Conservation (phyloP, 208 protist genomes). For the Leishmania amazonensis region DNA sequence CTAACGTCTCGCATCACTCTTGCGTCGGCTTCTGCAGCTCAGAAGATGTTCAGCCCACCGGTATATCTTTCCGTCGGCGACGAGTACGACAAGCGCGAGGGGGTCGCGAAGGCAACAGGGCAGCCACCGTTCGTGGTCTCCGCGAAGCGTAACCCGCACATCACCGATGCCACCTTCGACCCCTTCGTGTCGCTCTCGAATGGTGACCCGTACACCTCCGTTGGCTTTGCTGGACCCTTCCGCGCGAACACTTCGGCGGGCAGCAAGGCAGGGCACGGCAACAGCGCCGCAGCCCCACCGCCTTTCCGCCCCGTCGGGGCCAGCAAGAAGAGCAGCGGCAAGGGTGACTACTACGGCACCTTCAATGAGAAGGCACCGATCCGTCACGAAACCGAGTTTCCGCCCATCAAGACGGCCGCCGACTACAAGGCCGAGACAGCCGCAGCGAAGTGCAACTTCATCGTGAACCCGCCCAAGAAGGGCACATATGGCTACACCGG, state of each 20-base stretch:
- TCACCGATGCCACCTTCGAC: constrained; percentile 72
- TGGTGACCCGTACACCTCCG: constrained; percentile 71
- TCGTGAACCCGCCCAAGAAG: constrained; percentile 88
- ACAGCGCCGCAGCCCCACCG: constrained; percentile 4
- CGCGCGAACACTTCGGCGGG: constrained; percentile 20
- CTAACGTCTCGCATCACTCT: background rate
- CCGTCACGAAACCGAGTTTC: constrained; percentile 85
- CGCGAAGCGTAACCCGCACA: constrained; percentile 72
- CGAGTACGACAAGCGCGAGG: constrained; percentile 88
- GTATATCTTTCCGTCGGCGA: constrained; percentile 86
- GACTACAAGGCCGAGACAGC: constrained; percentile 29
- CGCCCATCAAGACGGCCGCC: constrained; percentile 44
- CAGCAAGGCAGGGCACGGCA: background rate
- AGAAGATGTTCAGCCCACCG: constrained; percentile 75
- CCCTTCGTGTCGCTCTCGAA: constrained; percentile 73
- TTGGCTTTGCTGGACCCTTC: constrained; percentile 52
- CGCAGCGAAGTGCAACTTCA: constrained; percentile 60
- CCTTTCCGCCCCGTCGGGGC: constrained; percentile 69
- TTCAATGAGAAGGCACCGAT: constrained; percentile 72
- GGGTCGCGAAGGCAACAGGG: constrained; percentile 10
- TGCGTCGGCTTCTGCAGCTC: background rate
- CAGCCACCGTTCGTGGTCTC: constrained; percentile 70
- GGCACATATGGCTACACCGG: constrained; percentile 88
- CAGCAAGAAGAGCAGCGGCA: constrained; percentile 79
- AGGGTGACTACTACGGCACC: constrained; percentile 90